Evolutionary conservation across 495 filamentous ascomycete species (phyloP).

Genomic region (Penicillium ochrochloron): DNA sequence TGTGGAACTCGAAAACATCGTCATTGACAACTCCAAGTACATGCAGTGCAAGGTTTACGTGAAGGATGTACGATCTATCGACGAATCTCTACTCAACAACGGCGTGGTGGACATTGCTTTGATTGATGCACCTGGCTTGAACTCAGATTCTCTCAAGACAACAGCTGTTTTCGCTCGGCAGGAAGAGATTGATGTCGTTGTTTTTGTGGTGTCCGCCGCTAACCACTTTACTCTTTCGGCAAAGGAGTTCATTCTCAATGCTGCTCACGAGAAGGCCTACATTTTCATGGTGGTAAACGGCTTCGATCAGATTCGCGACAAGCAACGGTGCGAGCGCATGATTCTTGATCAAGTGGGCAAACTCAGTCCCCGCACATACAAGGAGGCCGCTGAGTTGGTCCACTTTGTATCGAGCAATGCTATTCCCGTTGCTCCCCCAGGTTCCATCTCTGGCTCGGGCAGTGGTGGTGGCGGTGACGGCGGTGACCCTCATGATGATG

Average conservation of each 20-base stretch:
- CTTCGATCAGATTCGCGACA: conserved; percentile 91
- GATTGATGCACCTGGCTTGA: conserved; percentile 95
- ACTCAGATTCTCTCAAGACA: conserved; percentile 93
- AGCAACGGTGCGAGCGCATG: conserved; percentile 83
- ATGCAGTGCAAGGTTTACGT: conserved; percentile 97
- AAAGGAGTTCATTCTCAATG: conserved; percentile 95
- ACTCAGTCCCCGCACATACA: conserved; percentile 87
- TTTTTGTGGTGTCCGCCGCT: conserved; percentile 95
- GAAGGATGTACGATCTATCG: conserved; percentile 85
- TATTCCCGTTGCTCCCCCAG: conserved; percentile 71
- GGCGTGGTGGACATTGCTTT: conserved; percentile 97
- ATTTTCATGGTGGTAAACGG: conserved; percentile 99
- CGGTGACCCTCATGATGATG: conserved; percentile 56
- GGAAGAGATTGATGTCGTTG: conserved; percentile 98
- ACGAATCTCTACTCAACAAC: conserved; percentile 94
- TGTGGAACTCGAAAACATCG: conserved; percentile 80
- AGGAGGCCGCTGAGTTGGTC: conserved; percentile 89
- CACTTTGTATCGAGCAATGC: conserved; percentile 98
- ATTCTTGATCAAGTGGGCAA: conserved; percentile 85
- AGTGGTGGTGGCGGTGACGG: conserved; percentile 63
- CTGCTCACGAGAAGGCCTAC: conserved; percentile 95
- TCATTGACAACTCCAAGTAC: conserved; percentile 83
- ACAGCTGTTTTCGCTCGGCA: conserved; percentile 96
- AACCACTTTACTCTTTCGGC: conserved; percentile 97
- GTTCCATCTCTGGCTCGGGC: conserved; percentile 53